phyloP scores from a whole-genome alignment of 2,329 filamentous ascomycete genomes.

The Coniochaeta sp. region DNA sequence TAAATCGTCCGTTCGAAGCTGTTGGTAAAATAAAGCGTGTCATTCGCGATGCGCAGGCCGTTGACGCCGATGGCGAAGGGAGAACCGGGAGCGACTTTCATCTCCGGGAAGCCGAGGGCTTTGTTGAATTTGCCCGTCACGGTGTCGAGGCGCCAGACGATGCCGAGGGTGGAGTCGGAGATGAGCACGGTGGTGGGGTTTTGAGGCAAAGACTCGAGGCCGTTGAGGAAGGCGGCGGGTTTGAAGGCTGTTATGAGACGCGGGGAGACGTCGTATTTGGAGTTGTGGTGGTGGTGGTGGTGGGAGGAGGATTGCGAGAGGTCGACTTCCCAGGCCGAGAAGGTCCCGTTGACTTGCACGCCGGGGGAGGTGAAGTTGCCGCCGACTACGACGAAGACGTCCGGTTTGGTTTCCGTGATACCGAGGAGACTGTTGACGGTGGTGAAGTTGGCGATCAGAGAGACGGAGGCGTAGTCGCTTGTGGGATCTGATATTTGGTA shows the following conservation, averaged over 20 bases:
- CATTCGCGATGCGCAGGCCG: conserved; percentile 32
- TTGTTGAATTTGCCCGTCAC: conserved; percentile 10
- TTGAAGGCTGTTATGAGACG: conserved; percentile 9
- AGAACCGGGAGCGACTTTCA: conserved; percentile 35
- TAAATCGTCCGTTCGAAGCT: conserved; percentile 27
- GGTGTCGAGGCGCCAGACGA: conserved; percentile 18
- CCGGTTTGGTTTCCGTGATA: conserved; percentile 12
- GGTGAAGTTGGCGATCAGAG: conserved; percentile 7
- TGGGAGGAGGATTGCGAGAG: too few relatives aligned
- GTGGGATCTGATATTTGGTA: conserved; percentile 6
- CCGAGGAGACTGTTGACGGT: conserved; percentile 5
- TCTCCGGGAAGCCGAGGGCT: conserved; percentile 13
- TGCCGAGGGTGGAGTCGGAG: conserved; percentile 17
- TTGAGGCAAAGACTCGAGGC: conserved; percentile 13
- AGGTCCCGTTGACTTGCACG: conserved; percentile 1
- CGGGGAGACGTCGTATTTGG: too few relatives aligned
- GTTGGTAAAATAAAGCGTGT: conserved; percentile 40
- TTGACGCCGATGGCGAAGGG: conserved; percentile 24
- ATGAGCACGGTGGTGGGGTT: conserved; percentile 12
- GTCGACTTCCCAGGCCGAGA: conserved; percentile 5
- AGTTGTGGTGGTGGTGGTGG: too few relatives aligned
- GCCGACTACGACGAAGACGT: conserved; percentile 13
- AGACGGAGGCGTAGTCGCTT: neutral
- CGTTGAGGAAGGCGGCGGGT: conserved; percentile 15
- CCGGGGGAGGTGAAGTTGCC: conserved; percentile 3